Evolutionary conservation across 306 rosid species (phyloP).

Genomic region (Cucumis hystrix): DNA sequence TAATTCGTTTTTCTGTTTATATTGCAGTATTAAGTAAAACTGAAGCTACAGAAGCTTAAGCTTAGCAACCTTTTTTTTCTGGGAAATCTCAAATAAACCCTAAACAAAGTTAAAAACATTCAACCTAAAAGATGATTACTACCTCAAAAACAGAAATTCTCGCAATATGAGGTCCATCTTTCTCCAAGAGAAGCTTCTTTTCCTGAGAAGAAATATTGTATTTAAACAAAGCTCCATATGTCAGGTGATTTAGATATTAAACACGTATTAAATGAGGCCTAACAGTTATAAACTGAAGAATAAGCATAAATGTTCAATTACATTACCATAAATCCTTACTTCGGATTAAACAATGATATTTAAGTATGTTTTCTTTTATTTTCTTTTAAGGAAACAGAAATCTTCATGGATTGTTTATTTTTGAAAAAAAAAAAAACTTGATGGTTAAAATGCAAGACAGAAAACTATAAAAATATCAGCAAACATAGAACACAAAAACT

Average conservation of each 20-base stretch:
- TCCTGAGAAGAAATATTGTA: slow-evolving; percentile 32
- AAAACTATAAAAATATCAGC: not conserved
- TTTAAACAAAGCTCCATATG: not conserved
- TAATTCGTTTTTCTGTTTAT: not conserved
- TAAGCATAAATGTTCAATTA: not conserved
- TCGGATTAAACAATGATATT: not conserved
- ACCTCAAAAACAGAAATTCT: slow-evolving; percentile 89
- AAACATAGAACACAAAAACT: not conserved
- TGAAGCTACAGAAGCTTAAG: not conserved
- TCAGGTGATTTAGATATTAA: not conserved
- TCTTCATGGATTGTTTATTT: not conserved
- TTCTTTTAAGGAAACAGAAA: not conserved
- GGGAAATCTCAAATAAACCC: not conserved
- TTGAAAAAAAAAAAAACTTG: too few species aligned
- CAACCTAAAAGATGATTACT: not conserved
- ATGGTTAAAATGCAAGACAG: not conserved
- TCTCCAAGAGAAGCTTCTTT: slow-evolving; percentile 80
- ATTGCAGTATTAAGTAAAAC: not conserved
- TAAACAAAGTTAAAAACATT: not conserved
- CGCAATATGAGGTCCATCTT: slow-evolving; percentile 66
- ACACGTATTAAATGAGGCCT: not conserved
- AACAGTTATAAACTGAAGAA: not conserved
- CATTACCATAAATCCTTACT: not conserved
- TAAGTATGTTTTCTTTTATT: not conserved
- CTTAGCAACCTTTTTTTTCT: not conserved